Base-by-base conservation (phyloP, 805 yeast genomes). In the Pichia deserticola region DNA sequence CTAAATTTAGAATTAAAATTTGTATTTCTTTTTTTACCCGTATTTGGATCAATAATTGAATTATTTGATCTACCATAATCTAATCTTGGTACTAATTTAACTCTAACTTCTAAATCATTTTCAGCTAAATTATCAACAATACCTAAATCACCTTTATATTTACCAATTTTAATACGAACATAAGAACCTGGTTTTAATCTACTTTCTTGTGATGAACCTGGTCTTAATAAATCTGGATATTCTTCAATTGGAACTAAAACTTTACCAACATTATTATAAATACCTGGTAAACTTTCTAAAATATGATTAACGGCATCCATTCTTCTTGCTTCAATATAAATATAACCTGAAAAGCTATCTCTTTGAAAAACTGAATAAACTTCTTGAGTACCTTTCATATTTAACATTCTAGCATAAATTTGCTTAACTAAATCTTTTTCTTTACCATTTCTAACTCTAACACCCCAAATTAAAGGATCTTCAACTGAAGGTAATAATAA, bases 381-480 rank as follows among this genome's bases (percentile, higher is more conserved):
- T 51, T 86, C 92, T 55, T 89, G 77, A n/a, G 95, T 86, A 47
- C 78, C 81, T 52, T 80, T 80, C 60, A 86, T 82, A 47, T 89
- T 87, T 53, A 84, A 70, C 72, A 88, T 87, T 70, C 90, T 89
- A 59, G 90, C 89, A 69, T 85, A 76, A 45, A 93, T 71, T 56
- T 86, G 86, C 56, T 89, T 80, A 28, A 93, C 96, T 55, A 90
- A 73, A 47, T 89, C 96, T 66, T 88, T 92, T 68, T 93, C 99
- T 57, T 85, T 81, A 45, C 98, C 97, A 35, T 87, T 89, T 61
- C 95, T 80, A 71, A 95, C 89, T 67, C 97, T 81, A 42, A 93
- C 81, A 62, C 96, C 98, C 86, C 96, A 93, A 59, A 93, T 88
- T 48, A 89, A 82, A 8, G 99, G 98, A 64, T 93, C 97, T 60